Evolutionary conservation across 1,139 yeast genomes (phyloP).

Genomic region (Nakaseomyces uthaithaninus): DNA sequence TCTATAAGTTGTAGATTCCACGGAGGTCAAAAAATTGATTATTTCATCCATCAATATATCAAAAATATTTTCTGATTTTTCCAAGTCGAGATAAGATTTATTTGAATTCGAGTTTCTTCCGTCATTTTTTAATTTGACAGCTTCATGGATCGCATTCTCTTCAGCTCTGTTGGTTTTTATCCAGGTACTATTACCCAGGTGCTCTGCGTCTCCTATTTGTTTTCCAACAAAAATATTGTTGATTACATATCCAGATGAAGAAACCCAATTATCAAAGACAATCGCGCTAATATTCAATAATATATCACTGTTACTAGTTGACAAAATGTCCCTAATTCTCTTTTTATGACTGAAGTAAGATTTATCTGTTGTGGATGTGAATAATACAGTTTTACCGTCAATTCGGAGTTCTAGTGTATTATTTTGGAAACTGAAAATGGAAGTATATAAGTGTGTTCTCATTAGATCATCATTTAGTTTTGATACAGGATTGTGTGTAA

Average conservation of each 20-base stretch:
- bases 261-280: conserved; percentile 88
- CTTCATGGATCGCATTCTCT: neutral
- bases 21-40: neutral
- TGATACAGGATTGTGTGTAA: conserved; percentile 45
- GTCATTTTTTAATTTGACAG: neutral
- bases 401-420: conserved; percentile 72
- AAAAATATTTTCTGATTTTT: neutral
- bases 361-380: neutral
- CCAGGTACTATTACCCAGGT: conserved; percentile 66
- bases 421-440: conserved; percentile 49
- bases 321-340: neutral
- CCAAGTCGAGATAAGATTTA: neutral
- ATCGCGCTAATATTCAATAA: conserved; percentile 58
- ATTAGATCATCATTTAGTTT: conserved; percentile 43
- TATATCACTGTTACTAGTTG: conserved; percentile 42
- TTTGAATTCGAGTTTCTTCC: neutral
- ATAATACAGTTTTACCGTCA: conserved; percentile 54
- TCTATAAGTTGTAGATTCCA: too few relatives aligned
- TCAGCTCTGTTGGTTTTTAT: neutral
- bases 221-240: conserved; percentile 84
- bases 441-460: conserved; percentile 61
- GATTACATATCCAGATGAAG: conserved; percentile 65
- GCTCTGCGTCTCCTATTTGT: conserved; percentile 72
- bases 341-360: neutral
- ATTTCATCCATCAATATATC: neutral